A percentile compares a stretch with the other conserved stretches of the same genome.
phyloP scores from a whole-genome alignment of 2,329 filamentous ascomycete genomes.

The Scortechinia acanthostroma region DNA sequence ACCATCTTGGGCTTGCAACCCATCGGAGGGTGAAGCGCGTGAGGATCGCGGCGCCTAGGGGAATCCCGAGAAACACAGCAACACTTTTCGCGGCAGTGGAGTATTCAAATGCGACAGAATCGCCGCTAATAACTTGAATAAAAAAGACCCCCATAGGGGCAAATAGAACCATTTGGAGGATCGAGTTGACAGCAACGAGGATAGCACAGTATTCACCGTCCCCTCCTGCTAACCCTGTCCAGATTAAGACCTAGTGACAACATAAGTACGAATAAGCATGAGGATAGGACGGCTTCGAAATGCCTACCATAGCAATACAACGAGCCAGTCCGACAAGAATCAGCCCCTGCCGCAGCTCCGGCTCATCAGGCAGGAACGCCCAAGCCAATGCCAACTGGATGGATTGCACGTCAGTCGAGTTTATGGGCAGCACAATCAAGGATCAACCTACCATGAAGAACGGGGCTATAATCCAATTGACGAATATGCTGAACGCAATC shows the following conservation, averaged over 20 bases:
- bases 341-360: constrained; percentile 53
- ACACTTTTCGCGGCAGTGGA: not conserved
- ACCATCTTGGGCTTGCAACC: not conserved
- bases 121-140: constrained; percentile 2
- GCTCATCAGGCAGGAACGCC: constrained; percentile 56
- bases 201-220: constrained; percentile 46
- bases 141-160: constrained; percentile 36
- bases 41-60: not conserved
- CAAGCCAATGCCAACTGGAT: constrained; percentile 39
- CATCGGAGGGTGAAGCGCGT: not conserved
- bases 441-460: constrained; percentile 62
- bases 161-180: constrained; percentile 36
- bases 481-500: constrained; percentile 66
- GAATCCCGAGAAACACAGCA: not conserved
- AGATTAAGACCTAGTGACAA: constrained; percentile 52
- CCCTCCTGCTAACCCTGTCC: constrained; percentile 72
- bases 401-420: no score
- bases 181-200: constrained; percentile 35
- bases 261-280: not conserved
- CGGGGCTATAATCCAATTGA: constrained; percentile 80
- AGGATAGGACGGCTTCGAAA: constrained; percentile 6
- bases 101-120: not conserved
- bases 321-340: constrained; percentile 78
- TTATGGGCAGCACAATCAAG: not conserved
- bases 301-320: constrained; percentile 84